These are phyloP conservation scores for Stephania yunnanensis DNA, from an alignment of 164 flowering plant species.

Conservation along the genomic window DNA sequence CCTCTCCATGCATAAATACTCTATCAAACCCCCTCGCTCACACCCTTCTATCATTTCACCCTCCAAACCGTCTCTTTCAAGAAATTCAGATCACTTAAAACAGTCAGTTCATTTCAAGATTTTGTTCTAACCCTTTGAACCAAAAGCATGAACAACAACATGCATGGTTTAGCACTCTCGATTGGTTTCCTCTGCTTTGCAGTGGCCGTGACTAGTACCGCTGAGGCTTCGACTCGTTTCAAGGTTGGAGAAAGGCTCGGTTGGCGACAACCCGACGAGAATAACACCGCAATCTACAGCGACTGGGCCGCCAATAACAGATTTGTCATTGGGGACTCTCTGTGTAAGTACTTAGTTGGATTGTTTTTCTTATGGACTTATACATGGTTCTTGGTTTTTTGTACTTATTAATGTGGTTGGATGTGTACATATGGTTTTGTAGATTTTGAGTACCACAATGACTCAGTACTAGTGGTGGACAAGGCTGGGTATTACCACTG, in stretches of 20 bases:
- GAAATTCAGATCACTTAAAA: background rate
- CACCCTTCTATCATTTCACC: background rate
- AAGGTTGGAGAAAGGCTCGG: conserved; percentile 43
- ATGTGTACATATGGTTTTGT: background rate
- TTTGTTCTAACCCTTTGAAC: background rate
- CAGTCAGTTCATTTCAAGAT: background rate
- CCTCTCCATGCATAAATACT: background rate
- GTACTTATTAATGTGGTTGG: background rate
- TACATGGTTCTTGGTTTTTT: too few relatives aligned
- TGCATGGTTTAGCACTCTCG: conserved; percentile 12
- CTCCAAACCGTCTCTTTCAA: background rate
- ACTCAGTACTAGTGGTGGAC: conserved; percentile 61
- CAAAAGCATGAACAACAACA: conserved; percentile 8
- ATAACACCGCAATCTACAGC: conserved; percentile 29
- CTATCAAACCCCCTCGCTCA: background rate
- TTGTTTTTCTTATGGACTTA: background rate
- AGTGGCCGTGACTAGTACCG: background rate
- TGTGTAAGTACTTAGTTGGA: conserved; percentile 30
- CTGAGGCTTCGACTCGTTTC: conserved; percentile 23
- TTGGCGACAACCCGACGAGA: conserved; percentile 38
- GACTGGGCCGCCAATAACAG: conserved; percentile 48
- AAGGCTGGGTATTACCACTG: conserved; percentile 67
- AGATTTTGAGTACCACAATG: conserved; percentile 59
- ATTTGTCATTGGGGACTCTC: conserved; percentile 56
- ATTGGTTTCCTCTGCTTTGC: background rate